Conservation (phyloP, 1,139 yeast species). For the Blastobotrys elegans region DNA sequence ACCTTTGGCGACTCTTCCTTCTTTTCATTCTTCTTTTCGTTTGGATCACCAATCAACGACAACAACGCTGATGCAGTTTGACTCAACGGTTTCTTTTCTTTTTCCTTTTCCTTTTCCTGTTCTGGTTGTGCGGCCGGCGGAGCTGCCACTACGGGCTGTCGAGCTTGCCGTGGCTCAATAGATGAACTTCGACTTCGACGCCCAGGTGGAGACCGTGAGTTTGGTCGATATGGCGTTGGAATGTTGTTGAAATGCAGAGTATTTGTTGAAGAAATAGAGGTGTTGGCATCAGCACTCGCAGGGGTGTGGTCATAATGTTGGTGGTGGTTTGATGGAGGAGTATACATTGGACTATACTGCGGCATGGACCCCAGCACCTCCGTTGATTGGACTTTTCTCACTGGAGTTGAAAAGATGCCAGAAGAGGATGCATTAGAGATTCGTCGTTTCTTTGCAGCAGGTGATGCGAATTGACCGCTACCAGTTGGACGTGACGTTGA, state of each 20-base stretch:
- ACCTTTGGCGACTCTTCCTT: constrained; percentile 17
- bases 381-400: constrained; percentile 1
- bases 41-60: constrained; percentile 50
- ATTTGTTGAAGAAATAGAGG: neutral
- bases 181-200: neutral
- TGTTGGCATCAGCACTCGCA: neutral
- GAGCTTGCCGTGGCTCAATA: neutral
- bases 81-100: constrained; percentile 41
- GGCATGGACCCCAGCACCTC: constrained; percentile 4
- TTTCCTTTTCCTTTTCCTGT: constrained; percentile 22
- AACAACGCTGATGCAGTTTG: constrained; percentile 63
- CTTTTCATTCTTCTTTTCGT: constrained; percentile 19
- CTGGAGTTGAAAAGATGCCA: constrained; percentile 3
- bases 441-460: constrained; percentile 4
- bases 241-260: constrained; percentile 17
- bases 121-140: neutral
- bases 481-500: neutral
- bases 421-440: neutral
- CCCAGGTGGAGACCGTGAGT: neutral
- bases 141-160: neutral
- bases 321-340: neutral
- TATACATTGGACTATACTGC: constrained; percentile 13
- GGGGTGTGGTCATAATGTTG: neutral
- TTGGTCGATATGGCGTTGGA: constrained; percentile 20
- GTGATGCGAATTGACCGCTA: neutral